Conservation (phyloP, 176 grass and related monocot species). For the Paspalum notatum region DNA sequence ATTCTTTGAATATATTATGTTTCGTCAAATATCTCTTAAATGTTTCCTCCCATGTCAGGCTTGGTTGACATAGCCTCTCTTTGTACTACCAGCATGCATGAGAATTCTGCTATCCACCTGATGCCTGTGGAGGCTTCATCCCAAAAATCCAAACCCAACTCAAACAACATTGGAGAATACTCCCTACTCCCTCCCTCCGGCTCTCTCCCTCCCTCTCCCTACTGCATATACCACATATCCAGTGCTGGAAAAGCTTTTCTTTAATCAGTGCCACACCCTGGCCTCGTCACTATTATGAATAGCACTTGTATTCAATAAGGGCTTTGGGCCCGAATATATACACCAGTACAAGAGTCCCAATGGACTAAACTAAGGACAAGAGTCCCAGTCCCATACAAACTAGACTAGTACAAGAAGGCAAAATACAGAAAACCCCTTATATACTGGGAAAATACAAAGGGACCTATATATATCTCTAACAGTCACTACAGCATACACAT, state of each 20-base stretch:
- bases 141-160: neutral
- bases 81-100: neutral
- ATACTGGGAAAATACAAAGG: too few species aligned
- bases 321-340: too few species aligned
- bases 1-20: neutral
- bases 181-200: neutral
- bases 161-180: neutral
- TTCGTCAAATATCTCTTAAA: neutral
- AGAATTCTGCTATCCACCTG: neutral
- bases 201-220: too few species aligned
- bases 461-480: too few species aligned
- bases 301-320: too few species aligned
- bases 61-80: neutral
- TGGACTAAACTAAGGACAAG: too few species aligned
- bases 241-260: neutral
- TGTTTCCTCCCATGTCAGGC: slow-evolving; percentile 3
- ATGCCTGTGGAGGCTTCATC: neutral
- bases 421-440: too few species aligned
- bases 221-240: neutral
- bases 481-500: too few species aligned
- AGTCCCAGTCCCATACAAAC: too few species aligned
- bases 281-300: neutral
- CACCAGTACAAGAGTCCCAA: too few species aligned
- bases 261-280: neutral
- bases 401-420: too few species aligned